Percentiles rank a stretch among this genome's conserved stretches.
Conservation (phyloP, 768 basidiomycete species). For the Agaricus bisporus region DNA sequence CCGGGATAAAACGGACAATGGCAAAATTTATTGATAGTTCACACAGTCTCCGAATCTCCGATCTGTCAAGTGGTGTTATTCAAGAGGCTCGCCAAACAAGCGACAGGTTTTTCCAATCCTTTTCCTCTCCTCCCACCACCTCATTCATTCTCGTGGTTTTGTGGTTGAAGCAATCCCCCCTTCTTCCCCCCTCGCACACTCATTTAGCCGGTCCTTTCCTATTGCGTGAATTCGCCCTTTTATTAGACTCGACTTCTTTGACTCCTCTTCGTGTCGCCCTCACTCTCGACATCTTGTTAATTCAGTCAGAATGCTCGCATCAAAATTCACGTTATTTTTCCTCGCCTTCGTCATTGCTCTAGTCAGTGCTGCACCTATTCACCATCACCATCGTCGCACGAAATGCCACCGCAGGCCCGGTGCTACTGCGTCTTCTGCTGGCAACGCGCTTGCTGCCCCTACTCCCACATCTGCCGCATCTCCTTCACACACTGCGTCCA, state of each 20-base stretch:
- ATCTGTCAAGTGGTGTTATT: slow-evolving; percentile 1
- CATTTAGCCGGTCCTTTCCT: slow-evolving; percentile 14
- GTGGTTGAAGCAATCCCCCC: slow-evolving; percentile 10
- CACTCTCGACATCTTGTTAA: neutral
- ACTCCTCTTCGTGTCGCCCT: neutral
- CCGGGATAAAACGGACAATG: neutral
- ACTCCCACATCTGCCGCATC: neutral
- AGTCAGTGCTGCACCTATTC: slow-evolving; percentile 16
- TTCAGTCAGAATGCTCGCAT: slow-evolving; percentile 16
- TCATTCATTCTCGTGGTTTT: slow-evolving; percentile 7
- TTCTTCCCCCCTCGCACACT: slow-evolving; percentile 13
- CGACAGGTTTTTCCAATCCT: slow-evolving; percentile 5
- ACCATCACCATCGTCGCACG: slow-evolving; percentile 14
- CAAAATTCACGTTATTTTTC: slow-evolving; percentile 17
- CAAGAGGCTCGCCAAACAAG: neutral
- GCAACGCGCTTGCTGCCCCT: neutral
- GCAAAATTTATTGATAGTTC: slow-evolving; percentile 3
- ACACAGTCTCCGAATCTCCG: slow-evolving; percentile 6
- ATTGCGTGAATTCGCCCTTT: slow-evolving; percentile 11
- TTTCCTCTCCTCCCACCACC: slow-evolving; percentile 2
- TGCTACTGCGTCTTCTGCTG: neutral
- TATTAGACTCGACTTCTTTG: neutral
- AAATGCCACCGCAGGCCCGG: slow-evolving; percentile 5
- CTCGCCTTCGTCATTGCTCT: slow-evolving; percentile 19
- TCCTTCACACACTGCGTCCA: neutral